Evolutionary conservation across 225 moss, liverwort and hornwort species (phyloP).

Genomic region (Physcomitrellopsis africana): DNA sequence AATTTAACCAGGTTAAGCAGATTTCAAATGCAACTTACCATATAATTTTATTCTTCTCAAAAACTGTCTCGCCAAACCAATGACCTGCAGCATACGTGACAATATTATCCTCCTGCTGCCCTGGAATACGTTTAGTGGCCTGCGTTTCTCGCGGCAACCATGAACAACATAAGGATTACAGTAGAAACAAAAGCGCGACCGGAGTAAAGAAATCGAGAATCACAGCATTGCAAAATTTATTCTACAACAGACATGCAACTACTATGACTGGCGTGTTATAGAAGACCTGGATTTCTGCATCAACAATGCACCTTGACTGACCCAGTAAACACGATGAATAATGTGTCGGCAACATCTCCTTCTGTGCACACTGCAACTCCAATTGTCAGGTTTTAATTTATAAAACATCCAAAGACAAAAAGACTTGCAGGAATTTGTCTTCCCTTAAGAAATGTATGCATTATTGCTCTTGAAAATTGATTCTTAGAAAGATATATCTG

Average conservation of each 20-base stretch:
- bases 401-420: not conserved
- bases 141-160: not conserved
- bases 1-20: not conserved
- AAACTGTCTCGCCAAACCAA: conserved; percentile 47
- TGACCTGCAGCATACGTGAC: conserved; percentile 27
- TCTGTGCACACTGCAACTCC: conserved; percentile 67
- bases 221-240: not conserved
- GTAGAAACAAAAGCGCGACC: not conserved
- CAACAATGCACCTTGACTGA: conserved; percentile 54
- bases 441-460: not conserved
- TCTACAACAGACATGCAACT: not conserved
- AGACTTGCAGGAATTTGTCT: not conserved
- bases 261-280: not conserved
- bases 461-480: not conserved
- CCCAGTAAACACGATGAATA: conserved; percentile 78
- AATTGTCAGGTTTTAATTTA: conserved; percentile 14
- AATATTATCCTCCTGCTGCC: conserved; percentile 36
- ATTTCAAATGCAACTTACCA: conserved; percentile 24
- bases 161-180: not conserved
- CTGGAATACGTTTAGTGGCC: conserved; percentile 27
- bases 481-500: not conserved
- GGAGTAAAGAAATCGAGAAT: not conserved
- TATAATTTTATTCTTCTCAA: conserved; percentile 32
- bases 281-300: conserved; percentile 8
- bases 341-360: conserved; percentile 51